Base-by-base conservation (phyloP, 306 rosid genomes). In the Myrica gale region DNA sequence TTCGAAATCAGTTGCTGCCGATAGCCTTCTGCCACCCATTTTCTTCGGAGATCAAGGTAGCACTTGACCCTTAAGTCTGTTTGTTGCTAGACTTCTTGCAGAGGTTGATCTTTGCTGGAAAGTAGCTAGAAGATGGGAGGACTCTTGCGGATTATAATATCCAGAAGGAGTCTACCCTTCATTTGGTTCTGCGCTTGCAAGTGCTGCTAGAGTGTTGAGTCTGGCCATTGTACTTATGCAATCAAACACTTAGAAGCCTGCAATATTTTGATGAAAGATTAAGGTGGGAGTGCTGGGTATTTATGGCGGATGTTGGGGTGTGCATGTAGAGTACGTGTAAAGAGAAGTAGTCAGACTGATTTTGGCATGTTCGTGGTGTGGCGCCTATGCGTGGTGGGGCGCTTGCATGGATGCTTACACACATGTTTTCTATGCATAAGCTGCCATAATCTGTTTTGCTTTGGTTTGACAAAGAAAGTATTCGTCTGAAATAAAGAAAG, bases 241-340 rank as follows among this genome's bases (percentile, higher is more conserved):
- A 8, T 65, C 3, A 5, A 56, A 65, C 5, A 1, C 46, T 15
- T 63, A 5, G 12, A n/a, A 13, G 13, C 3, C 5, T 65, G 50
- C 3, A 56, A 57, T 57, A 48, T 7, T 41, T 42, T 9, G 50
- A 43, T 17, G 26, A 39, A n/a, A 53, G 3, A 39, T 11, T 2
- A 0, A 12, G 43, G 62, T 11, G 26, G 21, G 9, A n/a, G 45
- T 62, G 69, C 21, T 17, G 20, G 48, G 50, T 41, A 65, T 17
- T 42, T 65, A 17, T 42, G 16, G 70, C n/a, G 60, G 58, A 0
- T 16, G 16, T 48, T 48, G 13, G 15, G 62, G 48, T 62, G n/a
- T 78, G 81, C 76, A 78, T 71, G 81, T 57, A 15, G 12, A 46
- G 72, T 46, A 78, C 65, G 76, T 50, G 76, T 69, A 77, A 46